Percentiles rank a stretch among this genome's conserved stretches.
Evolutionary conservation across 345 rosid species (phyloP).

Genomic region (Cardamine occulta): DNA sequence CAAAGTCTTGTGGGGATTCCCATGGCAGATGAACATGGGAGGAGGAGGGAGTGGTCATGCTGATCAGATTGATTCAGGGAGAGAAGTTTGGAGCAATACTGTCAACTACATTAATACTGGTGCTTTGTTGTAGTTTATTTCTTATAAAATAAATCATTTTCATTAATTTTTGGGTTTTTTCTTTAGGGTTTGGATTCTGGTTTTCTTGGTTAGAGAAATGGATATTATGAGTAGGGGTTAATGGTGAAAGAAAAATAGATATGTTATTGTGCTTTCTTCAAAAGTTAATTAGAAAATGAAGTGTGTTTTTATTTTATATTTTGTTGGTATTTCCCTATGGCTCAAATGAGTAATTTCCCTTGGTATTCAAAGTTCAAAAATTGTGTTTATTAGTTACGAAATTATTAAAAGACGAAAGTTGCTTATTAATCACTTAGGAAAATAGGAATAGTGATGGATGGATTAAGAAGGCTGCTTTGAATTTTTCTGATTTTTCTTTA

Average conservation of each 20-base stretch:
- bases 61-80: slow-evolving; percentile 50
- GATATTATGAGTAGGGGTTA: slow-evolving; percentile 3
- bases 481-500: slow-evolving; percentile 40
- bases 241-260: slow-evolving; percentile 12
- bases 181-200: slow-evolving; percentile 28
- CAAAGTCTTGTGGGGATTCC: slow-evolving; percentile 62
- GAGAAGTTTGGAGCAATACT: slow-evolving; percentile 51
- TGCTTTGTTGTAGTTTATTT: slow-evolving; percentile 32
- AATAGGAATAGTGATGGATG: background rate
- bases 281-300: slow-evolving; percentile 6
- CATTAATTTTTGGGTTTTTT: background rate
- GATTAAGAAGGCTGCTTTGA: slow-evolving; percentile 8
- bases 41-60: slow-evolving; percentile 32
- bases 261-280: slow-evolving; percentile 4
- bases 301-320: background rate
- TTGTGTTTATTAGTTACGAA: background rate
- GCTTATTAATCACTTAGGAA: background rate
- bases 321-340: background rate
- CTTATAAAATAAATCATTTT: background rate
- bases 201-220: slow-evolving; percentile 14
- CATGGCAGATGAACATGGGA: slow-evolving; percentile 61
- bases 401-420: background rate
- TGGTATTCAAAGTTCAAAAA: background rate
- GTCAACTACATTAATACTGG: slow-evolving; percentile 48
- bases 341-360: background rate